Base-by-base conservation (phyloP, 192 early-diverging fungal species). In the Podila clonocystis region DNA sequence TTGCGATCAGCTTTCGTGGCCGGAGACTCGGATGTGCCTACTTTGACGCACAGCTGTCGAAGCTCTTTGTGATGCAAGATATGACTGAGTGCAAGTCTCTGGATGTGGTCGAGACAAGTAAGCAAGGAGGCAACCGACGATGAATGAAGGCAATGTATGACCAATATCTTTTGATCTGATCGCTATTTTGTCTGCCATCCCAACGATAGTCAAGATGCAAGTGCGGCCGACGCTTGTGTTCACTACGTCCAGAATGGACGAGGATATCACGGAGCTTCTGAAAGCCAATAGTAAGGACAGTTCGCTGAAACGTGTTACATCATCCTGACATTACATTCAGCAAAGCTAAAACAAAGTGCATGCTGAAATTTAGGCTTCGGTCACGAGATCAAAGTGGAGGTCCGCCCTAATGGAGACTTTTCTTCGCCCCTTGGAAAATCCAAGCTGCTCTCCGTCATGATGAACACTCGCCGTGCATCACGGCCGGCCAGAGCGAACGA, bases 21-120 rank as follows among this genome's bases (percentile, higher is more conserved):
- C 55, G 74, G 19, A 72, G 64, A 29, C 34, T 86, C 20, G 85
- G 85, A 31, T 82, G 82, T 19, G 65, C 85, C 7, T 86, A 84
- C 50, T 86, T 76, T 30, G 79, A 82, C 58, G 66, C 50, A 2
- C 48, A 63, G 5, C 38, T 48, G 15, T 55, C 63, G 6, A 83
- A 74, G 52, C 65, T 86, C n/a, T 82, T 73, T 58, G 66, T 86
- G 15, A 86, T 86, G 85, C 68, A 86, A 19, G 85, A 86, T 63
- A 73, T 72, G 59, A 22, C 45, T 2, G 82, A 84, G n/a, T 67
- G 72, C 28, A 50, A 65, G 9, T 62, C 70, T n/a, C 36, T 72
- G 12, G 73, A 68, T 28, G 49, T 82, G 22, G 20, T 83, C 0
- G 62, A 78, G 24, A 68, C 63, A 15, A 49, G 82, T 85, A 77